A percentile compares a stretch with the other conserved stretches of the same genome.
Evolutionary conservation across 257 asterid species (phyloP).

Genomic region (Lantana camara): DNA sequence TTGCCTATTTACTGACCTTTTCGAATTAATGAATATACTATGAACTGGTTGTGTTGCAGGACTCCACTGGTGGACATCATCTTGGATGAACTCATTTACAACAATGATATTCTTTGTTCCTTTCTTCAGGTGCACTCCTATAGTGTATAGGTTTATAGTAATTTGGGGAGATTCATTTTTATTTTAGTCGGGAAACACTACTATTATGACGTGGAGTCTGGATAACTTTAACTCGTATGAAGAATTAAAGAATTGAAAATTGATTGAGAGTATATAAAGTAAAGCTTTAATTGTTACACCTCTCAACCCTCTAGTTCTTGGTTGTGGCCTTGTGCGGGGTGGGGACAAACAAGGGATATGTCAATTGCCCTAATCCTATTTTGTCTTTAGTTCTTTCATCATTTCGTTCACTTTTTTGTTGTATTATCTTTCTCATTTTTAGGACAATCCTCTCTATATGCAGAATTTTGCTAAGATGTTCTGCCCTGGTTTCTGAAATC

Average conservation of each 20-base stretch:
- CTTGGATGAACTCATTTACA: constrained; percentile 74
- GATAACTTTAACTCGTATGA: not conserved
- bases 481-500: constrained; percentile 8
- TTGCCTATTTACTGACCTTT: constrained; percentile 2
- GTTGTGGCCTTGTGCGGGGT: too few relatives aligned
- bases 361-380: constrained; percentile 9
- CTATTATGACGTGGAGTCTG: not conserved
- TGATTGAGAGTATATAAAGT: not conserved
- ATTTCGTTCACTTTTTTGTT: not conserved
- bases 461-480: not conserved
- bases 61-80: constrained; percentile 73
- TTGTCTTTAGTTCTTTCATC: not conserved
- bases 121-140: constrained; percentile 70
- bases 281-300: not conserved
- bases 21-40: constrained; percentile 13
- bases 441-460: not conserved
- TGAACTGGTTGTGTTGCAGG: constrained; percentile 54
- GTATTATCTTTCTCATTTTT: not conserved
- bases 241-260: not conserved
- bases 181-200: not conserved
- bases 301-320: not conserved
- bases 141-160: not conserved
- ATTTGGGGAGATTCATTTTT: not conserved
- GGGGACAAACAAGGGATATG: constrained; percentile 6
- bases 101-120: constrained; percentile 52